These are phyloP conservation scores for Suaeda aralocaspica DNA, from an alignment of 148 eudicot genomes.

Conservation along the genomic window DNA sequence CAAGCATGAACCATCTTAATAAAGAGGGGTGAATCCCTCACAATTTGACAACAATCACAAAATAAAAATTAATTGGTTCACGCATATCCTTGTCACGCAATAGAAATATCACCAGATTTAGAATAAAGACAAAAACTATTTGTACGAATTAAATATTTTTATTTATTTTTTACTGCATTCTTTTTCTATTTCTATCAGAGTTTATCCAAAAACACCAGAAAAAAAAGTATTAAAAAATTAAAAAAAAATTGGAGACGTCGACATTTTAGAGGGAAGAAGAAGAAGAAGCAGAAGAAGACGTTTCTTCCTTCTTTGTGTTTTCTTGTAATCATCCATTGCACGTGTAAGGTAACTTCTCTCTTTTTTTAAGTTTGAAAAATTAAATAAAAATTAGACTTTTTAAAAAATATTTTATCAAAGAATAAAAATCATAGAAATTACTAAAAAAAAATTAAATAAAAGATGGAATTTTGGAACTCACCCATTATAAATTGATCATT, in stretches of 20 bases:
- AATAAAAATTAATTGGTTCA: no score
- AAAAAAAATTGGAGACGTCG: slow-evolving; percentile 11
- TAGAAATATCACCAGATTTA: no score
- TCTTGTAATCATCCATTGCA: slow-evolving; percentile 15
- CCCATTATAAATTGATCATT: slow-evolving; percentile 22
- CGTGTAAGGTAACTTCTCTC: slow-evolving; percentile 15
- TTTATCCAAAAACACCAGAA: slow-evolving; percentile 14
- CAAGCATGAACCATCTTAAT: no score
- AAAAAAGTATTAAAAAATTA: background rate
- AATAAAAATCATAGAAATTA: background rate
- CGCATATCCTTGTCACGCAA: no score
- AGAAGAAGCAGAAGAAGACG: background rate
- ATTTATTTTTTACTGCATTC: background rate
- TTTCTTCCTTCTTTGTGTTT: slow-evolving; percentile 16
- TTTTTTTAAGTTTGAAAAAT: no score
- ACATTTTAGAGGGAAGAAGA: slow-evolving; percentile 6
- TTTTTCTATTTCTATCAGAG: background rate
- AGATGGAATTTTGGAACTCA: slow-evolving; percentile 5
- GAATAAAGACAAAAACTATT: no score
- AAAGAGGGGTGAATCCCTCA: no score
- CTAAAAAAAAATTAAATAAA: background rate
- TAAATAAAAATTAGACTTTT: no score
- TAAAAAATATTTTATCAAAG: no score
- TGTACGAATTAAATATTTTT: no score
- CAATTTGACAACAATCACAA: no score